These are phyloP conservation scores for Daldinia loculata DNA, from an alignment of 495 filamentous ascomycete species.

Conservation along the genomic window DNA sequence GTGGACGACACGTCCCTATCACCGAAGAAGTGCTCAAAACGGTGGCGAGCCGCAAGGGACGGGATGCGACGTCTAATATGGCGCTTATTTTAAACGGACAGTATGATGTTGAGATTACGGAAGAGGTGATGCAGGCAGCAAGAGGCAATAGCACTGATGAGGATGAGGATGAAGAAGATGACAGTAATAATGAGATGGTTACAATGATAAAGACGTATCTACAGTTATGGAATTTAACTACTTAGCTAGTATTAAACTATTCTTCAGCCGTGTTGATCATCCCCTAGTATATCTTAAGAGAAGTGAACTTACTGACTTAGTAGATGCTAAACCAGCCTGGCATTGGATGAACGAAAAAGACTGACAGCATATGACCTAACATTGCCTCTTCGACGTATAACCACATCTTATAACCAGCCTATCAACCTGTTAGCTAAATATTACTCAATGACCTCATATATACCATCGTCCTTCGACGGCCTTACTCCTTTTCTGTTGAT, in stretches of 20 bases:
- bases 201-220: not conserved
- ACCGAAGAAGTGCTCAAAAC: not conserved
- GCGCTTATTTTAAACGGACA: not conserved
- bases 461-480: too few relatives aligned
- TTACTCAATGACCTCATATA: too few relatives aligned
- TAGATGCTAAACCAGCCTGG: too few relatives aligned
- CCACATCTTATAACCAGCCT: too few relatives aligned
- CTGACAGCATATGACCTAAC: too few relatives aligned
- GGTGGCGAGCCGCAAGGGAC: not conserved
- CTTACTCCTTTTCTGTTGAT: too few relatives aligned
- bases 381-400: too few relatives aligned
- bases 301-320: too few relatives aligned
- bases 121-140: not conserved
- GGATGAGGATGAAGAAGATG: not conserved
- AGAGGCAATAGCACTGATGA: not conserved
- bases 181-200: not conserved
- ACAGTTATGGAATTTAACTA: not conserved
- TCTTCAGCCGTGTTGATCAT: too few relatives aligned
- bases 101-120: not conserved
- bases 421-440: too few relatives aligned
- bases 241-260: not conserved
- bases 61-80: not conserved
- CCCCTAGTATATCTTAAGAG: too few relatives aligned
- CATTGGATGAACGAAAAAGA: too few relatives aligned
- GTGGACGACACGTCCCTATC: not conserved